A percentile compares a stretch with the other conserved stretches of the same genome.
These are phyloP conservation scores for Schizonepeta tenuifolia DNA, from an alignment of 257 asterid species.

Conservation along the genomic window DNA sequence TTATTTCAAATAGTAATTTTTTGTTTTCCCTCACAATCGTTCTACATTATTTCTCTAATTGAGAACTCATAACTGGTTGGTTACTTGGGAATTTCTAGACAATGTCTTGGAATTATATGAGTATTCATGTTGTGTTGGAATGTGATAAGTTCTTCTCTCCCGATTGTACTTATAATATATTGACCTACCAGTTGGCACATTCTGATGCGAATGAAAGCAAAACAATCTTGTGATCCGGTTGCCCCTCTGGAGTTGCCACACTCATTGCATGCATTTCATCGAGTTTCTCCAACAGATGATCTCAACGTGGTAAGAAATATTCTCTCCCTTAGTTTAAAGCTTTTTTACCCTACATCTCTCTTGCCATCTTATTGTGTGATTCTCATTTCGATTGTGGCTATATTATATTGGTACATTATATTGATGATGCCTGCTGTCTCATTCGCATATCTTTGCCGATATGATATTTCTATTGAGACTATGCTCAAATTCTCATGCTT, in stretches of 20 bases:
- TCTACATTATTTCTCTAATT: too few species aligned
- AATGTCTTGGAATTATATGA: neutral
- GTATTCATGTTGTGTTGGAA: neutral
- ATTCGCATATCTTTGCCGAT: neutral
- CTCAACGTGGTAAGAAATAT: conserved; percentile 65
- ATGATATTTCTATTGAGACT: neutral
- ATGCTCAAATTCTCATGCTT: neutral
- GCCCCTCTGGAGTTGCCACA: conserved; percentile 91
- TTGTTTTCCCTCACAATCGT: neutral
- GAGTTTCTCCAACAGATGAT: conserved; percentile 66
- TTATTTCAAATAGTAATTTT: neutral
- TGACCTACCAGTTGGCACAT: conserved; percentile 82
- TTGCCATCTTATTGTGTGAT: neutral
- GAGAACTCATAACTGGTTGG: neutral
- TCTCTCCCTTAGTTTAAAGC: neutral
- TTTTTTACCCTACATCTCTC: neutral
- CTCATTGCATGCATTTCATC: conserved; percentile 80
- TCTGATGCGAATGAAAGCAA: conserved; percentile 84
- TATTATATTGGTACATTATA: neutral
- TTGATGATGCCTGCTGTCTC: neutral
- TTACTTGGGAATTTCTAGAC: neutral
- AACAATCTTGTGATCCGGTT: conserved; percentile 74
- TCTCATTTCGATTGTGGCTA: neutral
- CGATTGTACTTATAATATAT: neutral
- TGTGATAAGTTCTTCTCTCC: neutral